These are phyloP conservation scores for Leccinum fibrillosum DNA, from an alignment of 768 basidiomycete genomes.

Conservation along the genomic window DNA sequence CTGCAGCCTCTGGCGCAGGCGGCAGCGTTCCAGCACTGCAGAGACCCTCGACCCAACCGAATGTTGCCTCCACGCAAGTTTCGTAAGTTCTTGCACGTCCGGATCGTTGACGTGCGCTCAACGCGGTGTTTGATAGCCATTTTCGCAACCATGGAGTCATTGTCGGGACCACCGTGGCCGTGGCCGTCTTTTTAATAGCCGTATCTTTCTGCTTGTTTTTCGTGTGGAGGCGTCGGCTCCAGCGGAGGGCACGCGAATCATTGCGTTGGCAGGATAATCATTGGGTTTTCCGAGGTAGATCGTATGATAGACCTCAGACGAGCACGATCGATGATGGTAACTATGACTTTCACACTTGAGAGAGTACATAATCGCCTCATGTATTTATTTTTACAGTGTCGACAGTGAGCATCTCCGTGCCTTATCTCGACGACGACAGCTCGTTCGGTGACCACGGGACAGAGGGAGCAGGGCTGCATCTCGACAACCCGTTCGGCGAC, in stretches of 20 bases:
- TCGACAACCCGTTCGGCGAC: neutral
- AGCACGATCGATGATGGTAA: constrained; percentile 11
- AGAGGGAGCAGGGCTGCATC: neutral
- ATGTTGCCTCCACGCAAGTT: constrained; percentile 46
- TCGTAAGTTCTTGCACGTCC: constrained; percentile 18
- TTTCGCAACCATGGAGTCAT: constrained; percentile 66
- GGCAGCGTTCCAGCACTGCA: constrained; percentile 36
- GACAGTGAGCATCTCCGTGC: too few relatives aligned
- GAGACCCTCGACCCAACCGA: constrained; percentile 44
- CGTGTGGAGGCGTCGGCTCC: constrained; percentile 36
- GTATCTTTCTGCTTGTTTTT: constrained; percentile 42
- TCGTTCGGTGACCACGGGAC: neutral
- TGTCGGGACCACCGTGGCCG: constrained; percentile 65
- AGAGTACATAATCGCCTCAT: neutral
- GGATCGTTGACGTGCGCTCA: neutral
- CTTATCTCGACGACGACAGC: neutral
- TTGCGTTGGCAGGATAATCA: constrained; percentile 26
- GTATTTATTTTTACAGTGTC: neutral
- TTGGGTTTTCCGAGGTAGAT: constrained; percentile 18
- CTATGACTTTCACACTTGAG: neutral
- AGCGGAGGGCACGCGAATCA: constrained; percentile 34
- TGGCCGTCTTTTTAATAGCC: constrained; percentile 53
- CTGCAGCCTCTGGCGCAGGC: constrained; percentile 31
- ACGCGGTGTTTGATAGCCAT: constrained; percentile 40
- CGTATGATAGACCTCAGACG: constrained; percentile 36